Base-by-base conservation (phyloP, 2,329 filamentous ascomycete species). In the Sclerotinia nivalis region DNA sequence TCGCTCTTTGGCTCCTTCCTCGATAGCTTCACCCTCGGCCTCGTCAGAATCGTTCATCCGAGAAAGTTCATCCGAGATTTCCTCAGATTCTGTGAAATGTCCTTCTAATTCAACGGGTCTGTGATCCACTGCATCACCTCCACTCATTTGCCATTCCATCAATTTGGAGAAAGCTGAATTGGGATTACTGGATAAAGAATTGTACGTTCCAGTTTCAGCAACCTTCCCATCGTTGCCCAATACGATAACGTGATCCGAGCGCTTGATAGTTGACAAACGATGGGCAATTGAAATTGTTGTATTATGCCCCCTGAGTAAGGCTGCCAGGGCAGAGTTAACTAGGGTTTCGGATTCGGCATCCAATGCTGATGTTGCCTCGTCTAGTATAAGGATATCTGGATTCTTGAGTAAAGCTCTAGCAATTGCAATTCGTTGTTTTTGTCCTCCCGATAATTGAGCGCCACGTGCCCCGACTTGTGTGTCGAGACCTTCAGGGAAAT, bases 111-210 rank as follows among this genome's bases (percentile, higher is more conserved):
- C 75, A 50, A 66, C 71, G 4, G 69, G 58, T 47, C 73, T 65
- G 62, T 83, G 81, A 5, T 84, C 79, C 0, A 84, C 80, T 12
- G 84, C 77, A 69, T 97, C 93, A 12, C 91, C 91, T 18, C 94
- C 95, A 76, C 87, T 96, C 88, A 98, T 92, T 82, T 99, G 96
- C 94, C 94, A 98, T 81, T 98, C 95, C 96, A 99, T 99, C 67
- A 99, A 84, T 81, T 91, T 96, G 76, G 90, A 95, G 78, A 99
- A 99, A 2, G 94, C 93, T 66, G 95, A 96, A 13, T 91, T 83
- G 22, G 87, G 86, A 71, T 93, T 88, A 7, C 86, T 84, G 66
- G 90, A 91, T 31, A 99, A 86, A 73, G 93, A 87, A 34, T 85
- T 82, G 79, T 97, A 99, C 70, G 90, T 91, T 69, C 96, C 96